These are phyloP conservation scores for Radiomyces spectabilis DNA, from an alignment of 192 early-diverging fungal genomes.

Conservation along the genomic window DNA sequence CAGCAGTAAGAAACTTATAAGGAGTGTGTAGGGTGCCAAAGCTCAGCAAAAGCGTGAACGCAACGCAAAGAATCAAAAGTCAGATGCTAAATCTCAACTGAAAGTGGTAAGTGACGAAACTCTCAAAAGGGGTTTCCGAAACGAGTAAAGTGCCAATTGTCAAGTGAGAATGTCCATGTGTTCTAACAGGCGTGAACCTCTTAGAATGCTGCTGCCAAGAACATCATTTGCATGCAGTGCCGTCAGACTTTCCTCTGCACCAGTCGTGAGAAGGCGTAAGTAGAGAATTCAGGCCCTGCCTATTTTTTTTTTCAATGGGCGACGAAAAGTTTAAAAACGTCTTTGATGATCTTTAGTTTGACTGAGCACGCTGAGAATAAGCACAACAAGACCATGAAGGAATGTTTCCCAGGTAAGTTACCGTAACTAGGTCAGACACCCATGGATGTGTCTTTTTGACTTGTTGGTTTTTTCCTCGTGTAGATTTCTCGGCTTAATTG, in stretches of 20 bases:
- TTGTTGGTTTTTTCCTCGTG: too few relatives aligned
- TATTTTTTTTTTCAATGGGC: background rate
- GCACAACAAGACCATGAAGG: slow-evolving; percentile 63
- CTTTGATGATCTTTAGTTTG: slow-evolving; percentile 29
- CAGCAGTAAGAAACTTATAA: background rate
- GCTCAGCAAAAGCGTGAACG: slow-evolving; percentile 66
- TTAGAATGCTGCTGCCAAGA: slow-evolving; percentile 81
- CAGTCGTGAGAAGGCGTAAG: slow-evolving; percentile 58
- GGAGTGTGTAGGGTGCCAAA: slow-evolving; percentile 44
- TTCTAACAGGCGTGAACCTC: background rate
- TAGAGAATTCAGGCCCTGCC: background rate
- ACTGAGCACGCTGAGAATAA: slow-evolving; percentile 70
- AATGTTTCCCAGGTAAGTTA: slow-evolving; percentile 89
- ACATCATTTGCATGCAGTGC: slow-evolving; percentile 70
- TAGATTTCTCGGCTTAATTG: too few relatives aligned
- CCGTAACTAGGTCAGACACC: too few relatives aligned
- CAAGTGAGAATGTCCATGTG: background rate
- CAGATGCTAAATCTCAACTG: slow-evolving; percentile 48
- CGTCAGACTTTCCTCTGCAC: slow-evolving; percentile 79
- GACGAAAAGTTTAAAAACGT: background rate
- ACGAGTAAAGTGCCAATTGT: background rate
- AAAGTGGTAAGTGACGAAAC: slow-evolving; percentile 47
- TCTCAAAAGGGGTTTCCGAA: background rate
- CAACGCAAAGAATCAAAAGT: slow-evolving; percentile 42
- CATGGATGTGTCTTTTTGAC: too few relatives aligned